Evolutionary conservation across 2,329 filamentous ascomycete species (phyloP), one percentile per base, ranked within the genome.

Genomic region (Emmonsiellopsis sp.): DNA sequence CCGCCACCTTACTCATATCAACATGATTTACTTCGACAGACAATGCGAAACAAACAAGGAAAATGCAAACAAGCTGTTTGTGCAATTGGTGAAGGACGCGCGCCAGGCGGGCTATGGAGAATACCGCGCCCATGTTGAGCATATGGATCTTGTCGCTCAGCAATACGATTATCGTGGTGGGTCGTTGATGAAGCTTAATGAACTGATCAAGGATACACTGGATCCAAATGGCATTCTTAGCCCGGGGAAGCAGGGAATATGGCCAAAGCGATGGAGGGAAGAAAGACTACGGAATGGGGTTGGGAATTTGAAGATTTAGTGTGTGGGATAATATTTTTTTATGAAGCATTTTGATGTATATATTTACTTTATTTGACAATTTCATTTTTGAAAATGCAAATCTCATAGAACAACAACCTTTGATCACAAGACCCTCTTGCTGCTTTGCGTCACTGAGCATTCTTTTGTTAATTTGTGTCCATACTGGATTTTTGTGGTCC

Each of bases 221-320:
- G 74, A 77, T 63, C 74, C 74, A 1, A 75, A 74, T 55, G 73
- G 73, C 0, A 76, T 77, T 51, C 56, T 77, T 47, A 71, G 72
- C 6, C 74, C 73, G 2, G 75, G 75, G 0, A 72, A 72, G 55
- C 73, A 72, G 55, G 74, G 74, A 1, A 71, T 77, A n/a, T 75
- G 72, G 73, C 55, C 33, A 49, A 39, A 39, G 13, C 9, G 36
- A 39, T 10, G 9, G 36, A 39, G 36, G 13, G 36, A 39, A 39
- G 36, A 39, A 39, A 39, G 36, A n/a, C 36, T 10, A 39, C 13
- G 9, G 36, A 39, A 39, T 39, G 36, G 36, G 13, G 5, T 39
- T 39, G 36, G 13, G 13, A 39, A 39, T 9, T n/a, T 39, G 13
- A 39, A 39, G 36, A 39, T 39, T 39, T 39, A 39, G 36, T 39